Conservation (phyloP, 2,329 filamentous ascomycete species). For the Aspergillus glaucus region DNA sequence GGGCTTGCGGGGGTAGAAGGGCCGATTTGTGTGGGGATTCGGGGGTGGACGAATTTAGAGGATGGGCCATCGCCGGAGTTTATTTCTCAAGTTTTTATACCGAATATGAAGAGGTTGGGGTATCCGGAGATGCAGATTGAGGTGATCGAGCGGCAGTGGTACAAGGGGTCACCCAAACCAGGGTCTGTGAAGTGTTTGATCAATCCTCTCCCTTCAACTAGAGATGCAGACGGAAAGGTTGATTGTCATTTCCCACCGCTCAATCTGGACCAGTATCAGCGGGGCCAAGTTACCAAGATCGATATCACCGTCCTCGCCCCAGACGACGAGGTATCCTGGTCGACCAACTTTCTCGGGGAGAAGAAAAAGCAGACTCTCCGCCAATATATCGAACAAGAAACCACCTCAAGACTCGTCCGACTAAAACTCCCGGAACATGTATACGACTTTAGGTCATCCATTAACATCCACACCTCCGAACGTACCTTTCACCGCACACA, state of each 20-base stretch:
- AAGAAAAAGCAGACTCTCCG: slow-evolving; percentile 11
- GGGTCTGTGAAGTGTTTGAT: slow-evolving; percentile 48
- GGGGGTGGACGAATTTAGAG: slow-evolving; percentile 54
- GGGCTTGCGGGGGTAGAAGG: slow-evolving; percentile 13
- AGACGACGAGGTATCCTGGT: slow-evolving; percentile 9
- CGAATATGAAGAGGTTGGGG: slow-evolving; percentile 47
- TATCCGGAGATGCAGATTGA: slow-evolving; percentile 40
- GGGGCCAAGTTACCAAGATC: slow-evolving; percentile 28
- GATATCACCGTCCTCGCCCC: slow-evolving; percentile 36
- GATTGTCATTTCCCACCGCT: slow-evolving; percentile 25
- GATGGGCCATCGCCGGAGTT: slow-evolving; percentile 53
- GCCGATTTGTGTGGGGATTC: slow-evolving; percentile 40
- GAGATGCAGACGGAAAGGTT: background rate
- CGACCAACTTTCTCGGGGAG: background rate
- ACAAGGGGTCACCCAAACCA: slow-evolving; percentile 38
- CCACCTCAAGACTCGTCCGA: slow-evolving; percentile 9
- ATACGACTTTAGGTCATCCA: slow-evolving; percentile 8
- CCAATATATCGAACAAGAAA: slow-evolving; percentile 18
- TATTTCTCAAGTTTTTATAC: slow-evolving; percentile 49
- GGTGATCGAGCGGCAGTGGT: slow-evolving; percentile 50
- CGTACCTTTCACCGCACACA: slow-evolving; percentile 39
- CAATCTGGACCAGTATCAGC: slow-evolving; percentile 22
- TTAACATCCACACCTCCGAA: slow-evolving; percentile 33
- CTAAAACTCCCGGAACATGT: too few species aligned
- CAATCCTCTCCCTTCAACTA: slow-evolving; percentile 28